Conservation (phyloP, 768 basidiomycete species). For the Amanita fuliginea region DNA sequence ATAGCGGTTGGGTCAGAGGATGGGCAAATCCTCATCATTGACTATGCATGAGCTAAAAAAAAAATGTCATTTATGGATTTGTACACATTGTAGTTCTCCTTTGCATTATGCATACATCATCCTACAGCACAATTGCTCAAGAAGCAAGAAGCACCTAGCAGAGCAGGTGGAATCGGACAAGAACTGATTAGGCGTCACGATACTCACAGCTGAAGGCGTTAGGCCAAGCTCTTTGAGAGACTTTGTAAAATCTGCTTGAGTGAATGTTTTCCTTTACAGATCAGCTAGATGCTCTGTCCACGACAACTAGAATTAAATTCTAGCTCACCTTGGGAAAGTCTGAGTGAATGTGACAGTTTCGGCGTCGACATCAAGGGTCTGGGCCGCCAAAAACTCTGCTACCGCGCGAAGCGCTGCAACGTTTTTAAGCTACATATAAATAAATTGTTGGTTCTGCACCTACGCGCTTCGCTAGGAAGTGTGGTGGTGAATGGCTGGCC, state of each 20-base stretch:
- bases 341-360: conserved; percentile 71
- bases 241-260: conserved; percentile 62
- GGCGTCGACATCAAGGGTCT: conserved; percentile 56
- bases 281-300: background rate
- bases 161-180: background rate
- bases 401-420: conserved; percentile 67
- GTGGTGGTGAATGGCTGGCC: conserved; percentile 76
- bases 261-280: conserved; percentile 61
- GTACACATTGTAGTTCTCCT: background rate
- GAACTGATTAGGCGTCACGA: conserved; percentile 2
- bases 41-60: conserved; percentile 26
- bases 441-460: conserved; percentile 16
- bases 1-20: conserved; percentile 31
- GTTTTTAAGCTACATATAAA: background rate
- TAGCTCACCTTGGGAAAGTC: conserved; percentile 72
- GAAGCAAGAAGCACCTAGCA: conserved; percentile 3
- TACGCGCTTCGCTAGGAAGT: conserved; percentile 68
- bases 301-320: background rate
- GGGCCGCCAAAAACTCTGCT: conserved; percentile 78
- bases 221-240: conserved; percentile 76
- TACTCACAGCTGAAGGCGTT: conserved; percentile 79
- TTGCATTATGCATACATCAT: background rate
- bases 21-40: conserved; percentile 39
- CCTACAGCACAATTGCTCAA: background rate
- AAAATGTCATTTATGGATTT: background rate